Evolutionary conservation across 116 monocot genomes (phyloP).

Genomic region (Zostera marina): DNA sequence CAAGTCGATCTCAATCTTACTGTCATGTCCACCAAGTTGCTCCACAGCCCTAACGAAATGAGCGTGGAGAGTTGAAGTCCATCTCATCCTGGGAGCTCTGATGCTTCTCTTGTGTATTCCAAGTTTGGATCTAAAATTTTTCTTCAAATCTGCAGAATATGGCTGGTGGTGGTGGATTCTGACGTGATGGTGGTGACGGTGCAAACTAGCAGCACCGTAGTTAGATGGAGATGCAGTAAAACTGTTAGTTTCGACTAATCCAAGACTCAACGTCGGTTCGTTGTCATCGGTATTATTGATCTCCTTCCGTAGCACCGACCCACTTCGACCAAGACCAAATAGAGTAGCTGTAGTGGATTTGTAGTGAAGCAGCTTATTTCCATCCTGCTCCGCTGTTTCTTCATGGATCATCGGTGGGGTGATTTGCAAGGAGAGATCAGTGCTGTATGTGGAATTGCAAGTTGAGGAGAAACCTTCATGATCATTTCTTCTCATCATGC

Average conservation of each 20-base stretch:
- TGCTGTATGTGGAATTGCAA: background rate
- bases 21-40: conserved; percentile 85
- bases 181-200: background rate
- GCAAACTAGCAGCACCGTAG: background rate
- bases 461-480: background rate
- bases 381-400: conserved; percentile 6
- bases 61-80: conserved; percentile 71
- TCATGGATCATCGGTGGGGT: conserved; percentile 19
- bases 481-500: background rate
- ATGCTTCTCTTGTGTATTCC: conserved; percentile 23
- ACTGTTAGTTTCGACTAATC: background rate
- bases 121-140: conserved; percentile 11
- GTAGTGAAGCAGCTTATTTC: too few species aligned
- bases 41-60: conserved; percentile 81
- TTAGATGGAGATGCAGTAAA: background rate
- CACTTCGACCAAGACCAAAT: too few species aligned
- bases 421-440: conserved; percentile 65
- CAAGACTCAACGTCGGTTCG: conserved; percentile 1
- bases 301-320: too few species aligned
- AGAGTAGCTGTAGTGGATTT: too few species aligned
- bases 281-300: background rate
- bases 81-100: conserved; percentile 77
- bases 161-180: background rate
- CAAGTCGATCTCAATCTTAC: conserved; percentile 21
- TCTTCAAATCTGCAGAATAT: conserved; percentile 14